phyloP scores from a whole-genome alignment of 257 asterid species.

The Asclepias syriaca region DNA sequence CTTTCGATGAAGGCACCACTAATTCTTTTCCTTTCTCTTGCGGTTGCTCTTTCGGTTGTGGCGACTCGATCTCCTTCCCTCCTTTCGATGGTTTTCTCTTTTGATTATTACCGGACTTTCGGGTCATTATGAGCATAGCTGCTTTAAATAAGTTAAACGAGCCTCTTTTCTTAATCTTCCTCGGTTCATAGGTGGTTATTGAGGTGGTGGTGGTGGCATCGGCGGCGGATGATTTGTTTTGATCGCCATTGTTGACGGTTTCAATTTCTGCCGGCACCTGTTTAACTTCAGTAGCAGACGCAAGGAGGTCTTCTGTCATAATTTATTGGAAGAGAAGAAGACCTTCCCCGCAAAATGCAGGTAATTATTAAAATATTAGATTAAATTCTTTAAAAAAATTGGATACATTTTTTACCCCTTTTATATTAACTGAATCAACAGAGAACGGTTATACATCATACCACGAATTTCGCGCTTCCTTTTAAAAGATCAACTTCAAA shows the following conservation, averaged over 20 bases:
- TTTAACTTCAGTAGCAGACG: neutral
- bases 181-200: constrained; percentile 12
- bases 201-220: neutral
- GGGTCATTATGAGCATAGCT: constrained; percentile 41
- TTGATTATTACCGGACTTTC: constrained; percentile 10
- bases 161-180: constrained; percentile 36
- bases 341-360: constrained; percentile 61
- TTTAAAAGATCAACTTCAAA: neutral
- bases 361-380: constrained; percentile 9
- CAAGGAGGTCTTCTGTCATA: neutral
- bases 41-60: neutral
- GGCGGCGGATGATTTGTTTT: neutral
- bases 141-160: constrained; percentile 48
- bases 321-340: constrained; percentile 1
- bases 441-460: no score
- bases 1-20: constrained; percentile 14
- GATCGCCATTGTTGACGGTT: constrained; percentile 8
- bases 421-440: neutral
- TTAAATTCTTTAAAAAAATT: neutral
- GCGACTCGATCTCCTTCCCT: no score
- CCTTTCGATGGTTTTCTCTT: constrained; percentile 12
- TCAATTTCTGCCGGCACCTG: neutral
- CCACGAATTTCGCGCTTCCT: no score
- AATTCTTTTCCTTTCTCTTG: no score
- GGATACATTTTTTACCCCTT: neutral